These are phyloP conservation scores for Agaricus sinodeliciosus DNA, from an alignment of 768 basidiomycete genomes.

Conservation along the genomic window DNA sequence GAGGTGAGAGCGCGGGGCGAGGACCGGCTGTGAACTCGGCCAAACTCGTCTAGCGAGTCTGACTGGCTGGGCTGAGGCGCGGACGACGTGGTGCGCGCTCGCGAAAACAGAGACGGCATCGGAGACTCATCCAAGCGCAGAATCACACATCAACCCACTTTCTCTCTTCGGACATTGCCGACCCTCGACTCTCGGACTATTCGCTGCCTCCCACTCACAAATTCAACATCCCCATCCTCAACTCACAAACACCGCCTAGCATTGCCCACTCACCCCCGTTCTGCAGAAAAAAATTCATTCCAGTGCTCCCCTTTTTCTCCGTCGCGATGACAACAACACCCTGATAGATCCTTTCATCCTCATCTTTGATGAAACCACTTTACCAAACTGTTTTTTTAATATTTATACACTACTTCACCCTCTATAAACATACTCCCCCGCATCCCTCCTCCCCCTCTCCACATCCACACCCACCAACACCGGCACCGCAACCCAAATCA, in stretches of 20 bases:
- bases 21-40: constrained; percentile 44
- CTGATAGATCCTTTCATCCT: not conserved
- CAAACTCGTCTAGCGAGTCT: constrained; percentile 55
- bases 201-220: too few relatives aligned
- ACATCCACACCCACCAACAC: constrained; percentile 67
- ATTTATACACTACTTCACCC: not conserved
- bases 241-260: constrained; percentile 1
- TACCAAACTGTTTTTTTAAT: not conserved
- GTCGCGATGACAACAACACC: constrained; percentile 10
- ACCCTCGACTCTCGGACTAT: constrained; percentile 6
- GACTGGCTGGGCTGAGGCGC: constrained; percentile 30
- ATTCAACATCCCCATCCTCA: too few relatives aligned
- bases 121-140: constrained; percentile 28
- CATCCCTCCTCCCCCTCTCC: constrained; percentile 51
- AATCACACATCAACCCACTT: constrained; percentile 19
- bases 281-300: too few relatives aligned
- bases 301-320: not conserved
- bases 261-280: too few relatives aligned
- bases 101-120: constrained; percentile 75
- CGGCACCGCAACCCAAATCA: constrained; percentile 80
- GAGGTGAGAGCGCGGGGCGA: constrained; percentile 25
- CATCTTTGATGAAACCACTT: too few relatives aligned
- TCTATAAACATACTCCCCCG: constrained; percentile 28
- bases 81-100: constrained; percentile 56
- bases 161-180: constrained; percentile 21